Evolutionary conservation across 768 basidiomycete genomes (phyloP).

Genomic region (Boletus reticulatus): DNA sequence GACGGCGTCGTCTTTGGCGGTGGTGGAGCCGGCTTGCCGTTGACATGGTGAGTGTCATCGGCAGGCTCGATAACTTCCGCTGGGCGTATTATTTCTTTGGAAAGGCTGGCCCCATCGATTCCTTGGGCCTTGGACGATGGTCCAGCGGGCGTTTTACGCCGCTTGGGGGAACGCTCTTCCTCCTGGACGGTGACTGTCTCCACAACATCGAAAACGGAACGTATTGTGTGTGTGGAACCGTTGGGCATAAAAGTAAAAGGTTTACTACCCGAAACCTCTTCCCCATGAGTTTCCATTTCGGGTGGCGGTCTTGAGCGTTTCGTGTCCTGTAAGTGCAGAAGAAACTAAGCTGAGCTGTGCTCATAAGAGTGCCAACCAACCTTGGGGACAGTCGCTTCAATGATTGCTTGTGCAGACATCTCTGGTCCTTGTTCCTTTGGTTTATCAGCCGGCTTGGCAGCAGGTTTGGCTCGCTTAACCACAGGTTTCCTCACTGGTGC

Average conservation of each 20-base stretch:
- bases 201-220: slow-evolving; percentile 4
- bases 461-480: slow-evolving; percentile 37
- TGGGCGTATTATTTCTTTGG: slow-evolving; percentile 25
- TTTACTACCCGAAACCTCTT: slow-evolving; percentile 8
- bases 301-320: slow-evolving; percentile 75
- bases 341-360: slow-evolving; percentile 3
- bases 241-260: slow-evolving; percentile 13
- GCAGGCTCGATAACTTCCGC: slow-evolving; percentile 41
- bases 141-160: slow-evolving; percentile 39
- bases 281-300: slow-evolving; percentile 37
- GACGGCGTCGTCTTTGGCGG: slow-evolving; percentile 8
- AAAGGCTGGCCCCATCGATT: slow-evolving; percentile 30
- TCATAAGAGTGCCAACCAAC: slow-evolving; percentile 33
- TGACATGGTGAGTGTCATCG: slow-evolving; percentile 21
- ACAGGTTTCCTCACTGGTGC: slow-evolving; percentile 41
- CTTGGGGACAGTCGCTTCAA: slow-evolving; percentile 77
- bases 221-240: slow-evolving; percentile 8
- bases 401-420: slow-evolving; percentile 61
- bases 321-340: slow-evolving; percentile 51
- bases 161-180: slow-evolving; percentile 43
- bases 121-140: slow-evolving; percentile 25
- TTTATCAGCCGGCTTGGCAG: slow-evolving; percentile 35
- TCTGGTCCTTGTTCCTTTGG: slow-evolving; percentile 29
- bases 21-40: slow-evolving; percentile 12
- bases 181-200: slow-evolving; percentile 41